A percentile compares a stretch with the other conserved stretches of the same genome.
Conservation (phyloP, 2,329 filamentous ascomycete genomes). For the Sordariomycetes sp. region DNA sequence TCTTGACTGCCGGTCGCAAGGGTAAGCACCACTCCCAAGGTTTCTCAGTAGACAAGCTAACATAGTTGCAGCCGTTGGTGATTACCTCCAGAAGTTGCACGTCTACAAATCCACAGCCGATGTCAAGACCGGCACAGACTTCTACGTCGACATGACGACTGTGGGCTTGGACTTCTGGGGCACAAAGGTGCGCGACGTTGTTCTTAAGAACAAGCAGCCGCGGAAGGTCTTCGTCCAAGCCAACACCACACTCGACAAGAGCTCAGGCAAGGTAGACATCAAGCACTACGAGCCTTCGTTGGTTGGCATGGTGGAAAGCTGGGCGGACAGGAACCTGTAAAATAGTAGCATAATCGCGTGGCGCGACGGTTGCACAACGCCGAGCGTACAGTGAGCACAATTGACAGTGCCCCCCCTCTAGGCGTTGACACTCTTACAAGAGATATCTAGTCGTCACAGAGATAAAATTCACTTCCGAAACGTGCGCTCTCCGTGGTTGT, state of each 20-base stretch:
- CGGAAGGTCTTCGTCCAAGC: slow-evolving; percentile 89
- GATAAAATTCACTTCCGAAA: not conserved
- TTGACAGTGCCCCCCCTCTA: not conserved
- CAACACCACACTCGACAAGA: slow-evolving; percentile 67
- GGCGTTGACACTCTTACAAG: no score
- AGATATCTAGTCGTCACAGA: no score
- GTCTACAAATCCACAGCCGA: slow-evolving; percentile 90
- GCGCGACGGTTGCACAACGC: not conserved
- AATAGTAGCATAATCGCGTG: slow-evolving; percentile 1
- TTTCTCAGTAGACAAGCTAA: slow-evolving; percentile 12
- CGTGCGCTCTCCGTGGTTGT: no score
- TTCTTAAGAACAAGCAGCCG: slow-evolving; percentile 71
- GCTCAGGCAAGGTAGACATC: slow-evolving; percentile 61
- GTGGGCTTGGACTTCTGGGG: slow-evolving; percentile 81
- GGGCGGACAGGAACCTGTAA: slow-evolving; percentile 52
- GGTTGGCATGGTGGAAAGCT: slow-evolving; percentile 78
- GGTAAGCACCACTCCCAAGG: slow-evolving; percentile 24
- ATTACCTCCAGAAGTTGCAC: slow-evolving; percentile 84
- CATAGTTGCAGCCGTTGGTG: slow-evolving; percentile 55
- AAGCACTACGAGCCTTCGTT: slow-evolving; percentile 80
- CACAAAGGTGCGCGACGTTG: slow-evolving; percentile 65
- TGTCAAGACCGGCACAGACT: slow-evolving; percentile 61
- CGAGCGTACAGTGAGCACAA: not conserved
- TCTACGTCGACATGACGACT: slow-evolving; percentile 77
- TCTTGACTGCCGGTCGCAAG: slow-evolving; percentile 70